Percentiles rank a stretch among this genome's conserved stretches.
Evolutionary conservation across 306 rosid genomes (phyloP).

Genomic region (Pyrus betulifolia): DNA sequence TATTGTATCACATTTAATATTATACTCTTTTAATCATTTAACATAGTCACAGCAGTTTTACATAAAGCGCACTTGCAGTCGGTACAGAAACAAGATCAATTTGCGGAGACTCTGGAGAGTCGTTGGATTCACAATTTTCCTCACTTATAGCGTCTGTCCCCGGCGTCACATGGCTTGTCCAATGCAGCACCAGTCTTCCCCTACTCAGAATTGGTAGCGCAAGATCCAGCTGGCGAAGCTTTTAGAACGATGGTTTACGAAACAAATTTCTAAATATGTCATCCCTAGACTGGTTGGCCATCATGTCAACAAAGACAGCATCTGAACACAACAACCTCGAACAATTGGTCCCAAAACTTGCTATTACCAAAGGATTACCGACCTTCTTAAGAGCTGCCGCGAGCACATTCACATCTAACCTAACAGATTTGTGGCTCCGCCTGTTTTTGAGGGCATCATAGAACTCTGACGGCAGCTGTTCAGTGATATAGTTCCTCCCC

Average conservation of each 20-base stretch:
- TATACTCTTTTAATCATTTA: too few relatives aligned
- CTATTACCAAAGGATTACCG: conserved; percentile 47
- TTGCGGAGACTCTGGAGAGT: neutral
- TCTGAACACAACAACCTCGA: conserved; percentile 14
- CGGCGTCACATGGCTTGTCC: neutral
- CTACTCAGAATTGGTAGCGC: neutral
- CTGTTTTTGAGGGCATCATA: conserved; percentile 11
- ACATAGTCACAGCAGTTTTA: too few relatives aligned
- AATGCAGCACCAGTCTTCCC: neutral
- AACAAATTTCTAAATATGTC: conserved; percentile 20
- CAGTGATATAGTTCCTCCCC: conserved; percentile 3
- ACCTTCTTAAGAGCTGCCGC: conserved; percentile 40
- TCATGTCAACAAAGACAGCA: conserved; percentile 37
- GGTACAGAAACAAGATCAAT: neutral
- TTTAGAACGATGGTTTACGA: conserved; percentile 12
- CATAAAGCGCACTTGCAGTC: too few relatives aligned
- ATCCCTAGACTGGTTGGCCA: neutral
- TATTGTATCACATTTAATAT: too few relatives aligned
- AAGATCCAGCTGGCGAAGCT: neutral
- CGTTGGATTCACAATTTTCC: neutral
- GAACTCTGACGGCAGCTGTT: conserved; percentile 34
- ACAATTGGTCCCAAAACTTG: conserved; percentile 9
- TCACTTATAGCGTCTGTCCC: neutral
- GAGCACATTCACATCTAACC: conserved; percentile 11
- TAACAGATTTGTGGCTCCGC: neutral